Conservation (phyloP, 2,329 filamentous ascomycete species). For the Stemphylium vesicarium region DNA sequence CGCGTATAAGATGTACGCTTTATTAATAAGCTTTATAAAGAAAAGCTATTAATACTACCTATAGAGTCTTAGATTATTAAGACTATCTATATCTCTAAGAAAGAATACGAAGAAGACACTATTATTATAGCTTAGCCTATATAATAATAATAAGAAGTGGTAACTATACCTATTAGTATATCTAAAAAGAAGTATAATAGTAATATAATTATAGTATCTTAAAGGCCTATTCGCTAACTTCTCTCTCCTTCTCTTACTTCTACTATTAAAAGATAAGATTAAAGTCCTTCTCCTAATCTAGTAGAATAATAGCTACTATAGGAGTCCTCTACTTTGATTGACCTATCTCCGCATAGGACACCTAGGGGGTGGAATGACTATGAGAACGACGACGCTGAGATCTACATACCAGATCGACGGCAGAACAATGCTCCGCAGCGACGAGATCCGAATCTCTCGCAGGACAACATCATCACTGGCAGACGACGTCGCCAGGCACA, state of each 20-base stretch:
- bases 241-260: not conserved
- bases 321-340: not conserved
- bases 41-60: no score
- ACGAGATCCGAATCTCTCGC: no score
- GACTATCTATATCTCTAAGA: no score
- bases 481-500: no score
- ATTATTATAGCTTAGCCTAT: not conserved
- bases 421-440: no score
- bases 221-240: not conserved
- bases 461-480: no score
- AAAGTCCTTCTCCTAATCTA: not conserved
- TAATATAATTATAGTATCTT: not conserved
- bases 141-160: not conserved
- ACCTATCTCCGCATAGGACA: not conserved
- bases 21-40: no score
- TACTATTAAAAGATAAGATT: not conserved
- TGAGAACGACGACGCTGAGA: not conserved
- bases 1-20: no score
- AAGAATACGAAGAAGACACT: not conserved
- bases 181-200: not conserved
- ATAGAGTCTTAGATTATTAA: no score
- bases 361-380: not conserved
- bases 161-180: not conserved
- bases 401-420: no score
- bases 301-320: not conserved